phyloP scores from a whole-genome alignment of 2,329 filamentous ascomycete species.

The Trichophaea hybrida region DNA sequence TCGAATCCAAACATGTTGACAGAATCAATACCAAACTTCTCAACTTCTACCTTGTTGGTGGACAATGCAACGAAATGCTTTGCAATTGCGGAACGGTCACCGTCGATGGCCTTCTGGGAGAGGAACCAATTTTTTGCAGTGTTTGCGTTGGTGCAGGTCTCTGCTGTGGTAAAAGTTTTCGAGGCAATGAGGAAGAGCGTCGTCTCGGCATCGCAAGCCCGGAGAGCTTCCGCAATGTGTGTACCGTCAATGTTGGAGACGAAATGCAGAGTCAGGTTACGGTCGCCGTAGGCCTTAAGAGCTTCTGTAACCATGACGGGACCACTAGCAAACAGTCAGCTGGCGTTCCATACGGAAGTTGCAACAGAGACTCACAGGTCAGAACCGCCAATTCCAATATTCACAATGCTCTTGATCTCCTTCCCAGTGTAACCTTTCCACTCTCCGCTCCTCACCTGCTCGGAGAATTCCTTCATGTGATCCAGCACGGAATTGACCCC shows the following conservation, averaged over 20 bases:
- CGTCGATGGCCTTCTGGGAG: slow-evolving; percentile 58
- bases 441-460: slow-evolving; percentile 81
- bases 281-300: slow-evolving; percentile 82
- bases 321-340: slow-evolving; percentile 42
- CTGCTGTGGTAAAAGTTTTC: slow-evolving; percentile 98
- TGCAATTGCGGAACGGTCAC: slow-evolving; percentile 57
- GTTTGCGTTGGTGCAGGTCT: slow-evolving; percentile 95
- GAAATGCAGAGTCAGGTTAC: slow-evolving; percentile 81
- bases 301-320: slow-evolving; percentile 99
- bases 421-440: slow-evolving; percentile 98
- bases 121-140: slow-evolving; percentile 96
- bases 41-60: slow-evolving; percentile 87
- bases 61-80: slow-evolving; percentile 99
- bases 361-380: slow-evolving; percentile 59
- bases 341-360: slow-evolving; percentile 25
- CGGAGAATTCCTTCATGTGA: slow-evolving; percentile 97
- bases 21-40: slow-evolving; percentile 95
- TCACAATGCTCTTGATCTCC: slow-evolving; percentile 91
- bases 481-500: slow-evolving; percentile 81
- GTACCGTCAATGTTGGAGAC: slow-evolving; percentile 99
- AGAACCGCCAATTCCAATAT: slow-evolving; percentile 94
- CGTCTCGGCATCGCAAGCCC: slow-evolving; percentile 80
- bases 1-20: slow-evolving; percentile 99
- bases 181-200: slow-evolving; percentile 98
- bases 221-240: slow-evolving; percentile 87